Base-by-base conservation (phyloP, 2,329 filamentous ascomycete genomes). In the Colletotrichum cordylinicola region DNA sequence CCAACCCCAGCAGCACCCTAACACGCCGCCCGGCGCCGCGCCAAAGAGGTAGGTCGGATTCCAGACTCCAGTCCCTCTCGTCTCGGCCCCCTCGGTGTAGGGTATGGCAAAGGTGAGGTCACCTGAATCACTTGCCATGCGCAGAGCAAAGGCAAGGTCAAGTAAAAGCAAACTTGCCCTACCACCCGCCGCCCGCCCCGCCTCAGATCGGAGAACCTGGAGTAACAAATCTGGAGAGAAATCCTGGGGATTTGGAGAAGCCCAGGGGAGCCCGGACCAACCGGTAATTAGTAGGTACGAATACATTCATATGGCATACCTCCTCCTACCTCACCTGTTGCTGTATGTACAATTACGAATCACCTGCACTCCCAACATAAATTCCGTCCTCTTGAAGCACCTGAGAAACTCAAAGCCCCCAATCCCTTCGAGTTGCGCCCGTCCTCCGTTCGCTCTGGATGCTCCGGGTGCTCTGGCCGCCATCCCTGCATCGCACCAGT, bases 401-500 rank as follows among this genome's bases (percentile, higher is more conserved):
- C 35, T 67, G 27, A 58, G 48, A 58, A 72, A 66, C 69, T 35
- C 18, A 52, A 33, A 31, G 0, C n/a, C 43, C n/a, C 67, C 61
- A 56, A 27, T 61, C 61, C 16, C 48, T n/a, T 33, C 8, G 55
- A 27, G 27, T 29, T 60, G 55, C 55, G 55, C n/a, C 43, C 43
- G 21, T 52, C 43, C n/a, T 16, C 60, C 31, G 31, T 16, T 62
- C 60, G 31, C 29, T 29, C 18, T 27, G 60, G n/a, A 33, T 35
- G n/a, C 27, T 52, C 43, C 43, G 43, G 43, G 43, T 52, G 43
- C 43, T 52, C 43, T 52, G n/a, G 55, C 18, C 35, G 10, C 33
- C 65, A 74, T 71, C 72, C 72, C 60, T 74, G 72, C 72, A 74
- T 43, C 24, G 29, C 33, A 68, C 29, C 65, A 67, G 29, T 21